Conservation (phyloP, 2,329 filamentous ascomycete species). For the Colletotrichum simmondsii region DNA sequence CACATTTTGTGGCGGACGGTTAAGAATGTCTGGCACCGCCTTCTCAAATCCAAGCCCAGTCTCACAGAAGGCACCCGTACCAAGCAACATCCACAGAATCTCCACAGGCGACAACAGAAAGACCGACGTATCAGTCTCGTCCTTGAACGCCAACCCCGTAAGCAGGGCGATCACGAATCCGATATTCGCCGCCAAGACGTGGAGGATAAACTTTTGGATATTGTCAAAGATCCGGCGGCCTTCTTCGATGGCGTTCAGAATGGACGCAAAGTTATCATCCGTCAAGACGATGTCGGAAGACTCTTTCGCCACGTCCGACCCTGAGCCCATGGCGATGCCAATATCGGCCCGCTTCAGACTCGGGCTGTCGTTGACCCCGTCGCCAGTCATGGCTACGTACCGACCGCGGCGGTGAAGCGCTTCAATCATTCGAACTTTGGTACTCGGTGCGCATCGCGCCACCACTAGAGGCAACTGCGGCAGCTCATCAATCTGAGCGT, state of each 20-base stretch:
- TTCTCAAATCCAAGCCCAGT: slow-evolving; percentile 76
- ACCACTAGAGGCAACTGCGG: slow-evolving; percentile 71
- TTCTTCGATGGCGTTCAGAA: slow-evolving; percentile 72
- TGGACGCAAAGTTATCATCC: slow-evolving; percentile 74
- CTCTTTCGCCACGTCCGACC: slow-evolving; percentile 73
- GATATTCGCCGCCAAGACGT: slow-evolving; percentile 70
- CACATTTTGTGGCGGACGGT: slow-evolving; percentile 61
- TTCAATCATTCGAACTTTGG: slow-evolving; percentile 73
- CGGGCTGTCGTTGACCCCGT: slow-evolving; percentile 74
- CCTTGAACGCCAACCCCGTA: slow-evolving; percentile 74
- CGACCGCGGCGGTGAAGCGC: slow-evolving; percentile 70
- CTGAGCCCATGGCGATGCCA: slow-evolving; percentile 74
- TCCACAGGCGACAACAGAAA: slow-evolving; percentile 74
- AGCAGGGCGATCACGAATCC: slow-evolving; percentile 72
- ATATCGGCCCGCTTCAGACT: slow-evolving; percentile 73
- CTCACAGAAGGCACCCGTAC: slow-evolving; percentile 73
- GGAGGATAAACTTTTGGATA: slow-evolving; percentile 72
- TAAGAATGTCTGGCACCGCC: slow-evolving; percentile 71
- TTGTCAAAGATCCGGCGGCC: slow-evolving; percentile 74
- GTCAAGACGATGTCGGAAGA: slow-evolving; percentile 71
- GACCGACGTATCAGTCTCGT: slow-evolving; percentile 66
- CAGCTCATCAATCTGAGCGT: slow-evolving; percentile 68
- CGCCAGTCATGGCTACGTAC: slow-evolving; percentile 74
- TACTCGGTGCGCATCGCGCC: slow-evolving; percentile 71
- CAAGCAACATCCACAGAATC: slow-evolving; percentile 73